Conservation (phyloP, 2,329 filamentous ascomycete species). For the Parafenestella ontariensis region DNA sequence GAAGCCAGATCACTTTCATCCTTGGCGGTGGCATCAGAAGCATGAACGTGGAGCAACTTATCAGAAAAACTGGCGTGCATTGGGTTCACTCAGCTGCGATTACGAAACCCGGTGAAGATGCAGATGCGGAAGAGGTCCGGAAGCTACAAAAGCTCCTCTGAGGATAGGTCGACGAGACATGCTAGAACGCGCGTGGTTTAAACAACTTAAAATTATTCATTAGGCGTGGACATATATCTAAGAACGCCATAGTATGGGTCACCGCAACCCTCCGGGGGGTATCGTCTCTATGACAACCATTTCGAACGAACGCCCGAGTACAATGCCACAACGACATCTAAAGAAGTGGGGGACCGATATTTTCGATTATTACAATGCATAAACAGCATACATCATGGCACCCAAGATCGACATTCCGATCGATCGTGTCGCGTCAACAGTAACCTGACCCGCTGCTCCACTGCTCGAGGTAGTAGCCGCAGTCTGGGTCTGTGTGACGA, state of each 20-base stretch:
- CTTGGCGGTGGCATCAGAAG: constrained; percentile 60
- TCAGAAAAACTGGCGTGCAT: constrained; percentile 30
- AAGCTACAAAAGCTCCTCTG: constrained; percentile 14
- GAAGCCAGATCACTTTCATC: constrained; percentile 53
- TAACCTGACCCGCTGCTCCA: constrained; percentile 26
- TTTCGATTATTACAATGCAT: constrained; percentile 19
- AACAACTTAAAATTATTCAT: constrained; percentile 18
- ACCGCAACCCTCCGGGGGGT: constrained; percentile 18
- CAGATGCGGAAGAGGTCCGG: constrained; percentile 37
- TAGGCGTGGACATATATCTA: constrained; percentile 12
- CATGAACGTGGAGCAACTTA: constrained; percentile 51
- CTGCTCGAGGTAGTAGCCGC: constrained; percentile 24
- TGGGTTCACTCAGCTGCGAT: constrained; percentile 58
- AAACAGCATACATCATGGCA: constrained; percentile 33
- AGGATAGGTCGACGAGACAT: background rate
- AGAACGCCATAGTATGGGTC: constrained; percentile 6
- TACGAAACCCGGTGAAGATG: constrained; percentile 38
- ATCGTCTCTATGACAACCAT: constrained; percentile 23
- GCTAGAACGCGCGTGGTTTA: background rate
- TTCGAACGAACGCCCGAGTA: background rate
- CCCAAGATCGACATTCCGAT: constrained; percentile 34
- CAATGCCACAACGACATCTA: background rate
- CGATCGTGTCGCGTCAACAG: constrained; percentile 23
- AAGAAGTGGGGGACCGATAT: background rate
- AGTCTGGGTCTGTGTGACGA: constrained; percentile 24